Base-by-base conservation (phyloP, 257 asterid species). In the Plectranthus barbatus region DNA sequence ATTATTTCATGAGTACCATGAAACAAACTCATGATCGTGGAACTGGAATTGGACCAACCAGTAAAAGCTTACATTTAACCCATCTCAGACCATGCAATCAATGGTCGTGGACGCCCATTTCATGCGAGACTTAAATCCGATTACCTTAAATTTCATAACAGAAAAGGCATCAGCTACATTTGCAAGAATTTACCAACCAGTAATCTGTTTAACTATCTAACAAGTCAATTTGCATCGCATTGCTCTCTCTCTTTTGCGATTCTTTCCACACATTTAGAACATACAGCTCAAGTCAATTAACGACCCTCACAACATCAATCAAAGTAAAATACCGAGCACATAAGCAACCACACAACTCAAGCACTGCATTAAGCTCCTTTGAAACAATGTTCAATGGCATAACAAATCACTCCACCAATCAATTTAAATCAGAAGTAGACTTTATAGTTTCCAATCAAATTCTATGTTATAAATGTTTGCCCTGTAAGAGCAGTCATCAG, bases 1-100 rank as follows among this genome's bases (percentile, higher is more conserved):
- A 77, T 75, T 53, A 90, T 87, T 75, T 90, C 97, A 72, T 75
- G 78, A 54, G 76, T 72, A 29, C 81, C 71, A 49, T 72, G 56
- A 64, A 77, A 66, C 24, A 67, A 60, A 49, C 58, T 68, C 83
- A 69, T 79, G 68, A 61, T 71, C 62, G 36, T 75, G 50, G 58
- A 36, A 33, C 67, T 21, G 34, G 62, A 64, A 31, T 34, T 52
- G 11, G 67, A 51, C 20, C 67, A 48, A 63, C 59, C 44, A 73
- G 49, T 24, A 47, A 54, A 66, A 56, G 54, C 58, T 61, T 68
- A 54, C 56, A 21, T 52, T 68, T 47, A 79, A 51, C 83, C 77
- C 76, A 74, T 79, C 64, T 67, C 74, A 36, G 80, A 70, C 52
- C n/a, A 56, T 48, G 68, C 49, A 68, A 47, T 60, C 41, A 23